phyloP scores from a whole-genome alignment of 352 stramenopile genomes.

The Phytophthora niederhauseri region DNA sequence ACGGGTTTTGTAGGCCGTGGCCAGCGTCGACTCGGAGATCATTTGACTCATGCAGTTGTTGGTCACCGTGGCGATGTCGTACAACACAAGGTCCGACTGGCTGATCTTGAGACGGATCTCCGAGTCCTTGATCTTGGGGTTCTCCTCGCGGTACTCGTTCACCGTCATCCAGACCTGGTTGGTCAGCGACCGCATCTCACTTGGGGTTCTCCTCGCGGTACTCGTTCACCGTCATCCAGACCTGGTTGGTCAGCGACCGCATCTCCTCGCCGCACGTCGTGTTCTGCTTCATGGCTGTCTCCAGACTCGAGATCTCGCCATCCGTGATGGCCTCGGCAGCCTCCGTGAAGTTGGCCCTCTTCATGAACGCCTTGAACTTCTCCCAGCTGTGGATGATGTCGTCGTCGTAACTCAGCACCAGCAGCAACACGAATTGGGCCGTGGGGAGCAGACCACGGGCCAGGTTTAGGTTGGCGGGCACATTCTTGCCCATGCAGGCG shows the following conservation, averaged over 20 bases:
- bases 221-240: conserved; percentile 42
- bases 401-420: conserved; percentile 39
- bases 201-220: conserved; percentile 34
- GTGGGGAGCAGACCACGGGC: conserved; percentile 31
- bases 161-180: conserved; percentile 49
- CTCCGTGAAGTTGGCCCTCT: conserved; percentile 30
- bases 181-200: conserved; percentile 36
- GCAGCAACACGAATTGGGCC: conserved; percentile 33
- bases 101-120: conserved; percentile 46
- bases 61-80: conserved; percentile 52
- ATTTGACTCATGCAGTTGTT: conserved; percentile 50
- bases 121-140: conserved; percentile 33
- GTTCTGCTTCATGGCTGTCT: conserved; percentile 42
- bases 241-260: conserved; percentile 42
- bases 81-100: conserved; percentile 51
- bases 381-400: conserved; percentile 31
- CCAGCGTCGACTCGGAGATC: conserved; percentile 19
- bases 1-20: conserved; percentile 39
- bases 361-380: conserved; percentile 45
- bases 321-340: conserved; percentile 32
- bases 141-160: conserved; percentile 35
- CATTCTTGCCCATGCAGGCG: conserved; percentile 45
- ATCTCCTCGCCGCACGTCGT: conserved; percentile 50
- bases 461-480: conserved; percentile 23
- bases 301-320: conserved; percentile 35